Conservation (phyloP, 2,329 filamentous ascomycete genomes). For the Phialemoniopsis sp. region DNA sequence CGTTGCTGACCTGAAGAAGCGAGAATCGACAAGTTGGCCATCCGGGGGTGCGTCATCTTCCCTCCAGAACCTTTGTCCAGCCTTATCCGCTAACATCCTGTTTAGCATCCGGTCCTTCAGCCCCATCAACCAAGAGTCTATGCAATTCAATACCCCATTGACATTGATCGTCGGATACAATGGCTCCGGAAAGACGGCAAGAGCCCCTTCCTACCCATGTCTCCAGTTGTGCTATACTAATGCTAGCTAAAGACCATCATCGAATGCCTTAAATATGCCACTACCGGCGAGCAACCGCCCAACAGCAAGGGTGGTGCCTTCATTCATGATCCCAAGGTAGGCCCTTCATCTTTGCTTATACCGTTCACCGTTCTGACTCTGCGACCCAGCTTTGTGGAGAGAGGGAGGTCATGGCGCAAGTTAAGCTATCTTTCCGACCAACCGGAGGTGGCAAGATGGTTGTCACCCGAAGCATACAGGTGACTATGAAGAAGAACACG, state of each 20-base stretch:
- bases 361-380: slow-evolving; percentile 3
- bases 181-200: slow-evolving; percentile 84
- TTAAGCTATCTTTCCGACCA: slow-evolving; percentile 82
- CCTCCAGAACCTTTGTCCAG: background rate
- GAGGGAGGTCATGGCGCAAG: slow-evolving; percentile 84
- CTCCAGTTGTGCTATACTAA: no score
- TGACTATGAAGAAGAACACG: slow-evolving; percentile 78
- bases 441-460: slow-evolving; percentile 78
- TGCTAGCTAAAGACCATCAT: slow-evolving; percentile 87
- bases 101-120: slow-evolving; percentile 71
- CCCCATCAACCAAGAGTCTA: slow-evolving; percentile 67
- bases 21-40: slow-evolving; percentile 17
- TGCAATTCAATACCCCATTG: slow-evolving; percentile 84
- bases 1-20: slow-evolving; percentile 3
- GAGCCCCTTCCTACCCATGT: background rate
- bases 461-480: slow-evolving; percentile 76
- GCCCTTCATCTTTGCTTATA: slow-evolving; percentile 4
- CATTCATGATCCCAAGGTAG: slow-evolving; percentile 90
- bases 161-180: slow-evolving; percentile 97
- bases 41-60: slow-evolving; percentile 12
- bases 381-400: slow-evolving; percentile 66
- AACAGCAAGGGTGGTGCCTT: slow-evolving; percentile 90
- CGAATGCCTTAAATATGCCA: slow-evolving; percentile 97
- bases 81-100: background rate
- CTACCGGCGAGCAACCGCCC: slow-evolving; percentile 87